These are phyloP conservation scores for Lactifluus piperatus DNA, from an alignment of 768 basidiomycete species.

Conservation along the genomic window DNA sequence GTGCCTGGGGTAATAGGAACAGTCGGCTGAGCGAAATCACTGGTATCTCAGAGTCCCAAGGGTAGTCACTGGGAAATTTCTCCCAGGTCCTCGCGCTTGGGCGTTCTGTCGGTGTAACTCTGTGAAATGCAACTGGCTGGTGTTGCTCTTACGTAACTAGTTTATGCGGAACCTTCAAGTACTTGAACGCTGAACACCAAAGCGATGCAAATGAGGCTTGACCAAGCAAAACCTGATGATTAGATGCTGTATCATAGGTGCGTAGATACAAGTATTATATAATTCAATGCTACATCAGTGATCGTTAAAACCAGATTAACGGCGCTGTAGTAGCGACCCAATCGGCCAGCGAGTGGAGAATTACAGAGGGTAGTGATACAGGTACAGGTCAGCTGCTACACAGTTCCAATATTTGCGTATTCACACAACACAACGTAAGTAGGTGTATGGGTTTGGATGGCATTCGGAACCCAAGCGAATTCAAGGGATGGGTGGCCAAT, in stretches of 20 bases:
- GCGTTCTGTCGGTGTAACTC: not conserved
- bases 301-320: not conserved
- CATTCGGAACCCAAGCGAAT: not conserved
- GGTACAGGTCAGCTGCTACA: not conserved
- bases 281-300: not conserved
- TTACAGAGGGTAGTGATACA: not conserved
- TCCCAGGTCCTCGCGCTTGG: not conserved
- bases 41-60: not conserved
- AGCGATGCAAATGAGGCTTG: not conserved
- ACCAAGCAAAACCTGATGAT: not conserved
- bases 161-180: not conserved
- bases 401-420: not conserved
- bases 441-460: not conserved
- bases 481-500: not conserved
- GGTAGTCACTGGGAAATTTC: not conserved
- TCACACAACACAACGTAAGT: not conserved
- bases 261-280: not conserved
- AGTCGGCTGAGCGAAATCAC: not conserved
- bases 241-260: constrained; percentile 1
- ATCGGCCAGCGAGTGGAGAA: constrained; percentile 3
- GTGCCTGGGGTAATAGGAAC: not conserved
- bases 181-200: not conserved
- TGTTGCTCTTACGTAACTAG: not conserved
- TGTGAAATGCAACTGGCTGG: not conserved
- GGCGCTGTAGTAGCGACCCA: not conserved